Evolutionary conservation across 2,329 filamentous ascomycete genomes (phyloP).

Genomic region (Bipolaris zeicola): DNA sequence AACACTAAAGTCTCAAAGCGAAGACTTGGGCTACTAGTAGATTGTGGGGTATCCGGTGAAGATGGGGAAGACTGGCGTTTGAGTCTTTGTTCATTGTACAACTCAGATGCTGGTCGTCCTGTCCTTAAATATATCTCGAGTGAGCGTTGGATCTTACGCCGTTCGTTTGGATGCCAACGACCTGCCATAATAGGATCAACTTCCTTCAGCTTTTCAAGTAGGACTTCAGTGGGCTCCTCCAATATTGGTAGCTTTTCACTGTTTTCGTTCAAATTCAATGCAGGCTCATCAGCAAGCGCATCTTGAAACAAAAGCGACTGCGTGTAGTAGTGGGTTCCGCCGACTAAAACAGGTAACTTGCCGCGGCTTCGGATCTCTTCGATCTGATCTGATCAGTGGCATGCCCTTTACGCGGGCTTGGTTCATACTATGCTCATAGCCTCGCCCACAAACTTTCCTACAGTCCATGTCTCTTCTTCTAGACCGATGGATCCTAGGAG

Average conservation of each 20-base stretch:
- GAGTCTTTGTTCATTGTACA: constrained; percentile 76
- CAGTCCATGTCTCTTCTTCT: constrained; percentile 80
- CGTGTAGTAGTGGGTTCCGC: constrained; percentile 94
- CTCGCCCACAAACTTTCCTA: constrained; percentile 75
- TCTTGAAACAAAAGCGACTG: constrained; percentile 86
- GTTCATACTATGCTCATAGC: constrained; percentile 60
- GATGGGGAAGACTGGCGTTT: constrained; percentile 40
- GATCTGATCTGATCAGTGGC: constrained; percentile 57
- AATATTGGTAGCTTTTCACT: constrained; percentile 68
- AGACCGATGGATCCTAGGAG: constrained; percentile 79
- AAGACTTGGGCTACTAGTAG: constrained; percentile 33
- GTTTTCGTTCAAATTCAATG: constrained; percentile 33
- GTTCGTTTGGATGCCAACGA: constrained; percentile 92
- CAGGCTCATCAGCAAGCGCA: constrained; percentile 60
- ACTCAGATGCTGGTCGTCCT: constrained; percentile 78
- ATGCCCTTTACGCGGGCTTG: rapidly evolving
- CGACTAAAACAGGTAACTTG: constrained; percentile 86
- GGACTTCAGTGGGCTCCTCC: constrained; percentile 69
- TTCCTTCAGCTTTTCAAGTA: constrained; percentile 73
- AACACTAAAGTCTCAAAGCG: constrained; percentile 71
- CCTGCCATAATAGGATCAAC: constrained; percentile 90
- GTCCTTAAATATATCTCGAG: constrained; percentile 88
- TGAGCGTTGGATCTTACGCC: constrained; percentile 85
- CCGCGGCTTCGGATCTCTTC: constrained; percentile 77
- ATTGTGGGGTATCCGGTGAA: background rate